Percentiles rank a stretch among this genome's conserved stretches.
Conservation (phyloP, 441 rosid species). For the Gossypium schwendimanii region DNA sequence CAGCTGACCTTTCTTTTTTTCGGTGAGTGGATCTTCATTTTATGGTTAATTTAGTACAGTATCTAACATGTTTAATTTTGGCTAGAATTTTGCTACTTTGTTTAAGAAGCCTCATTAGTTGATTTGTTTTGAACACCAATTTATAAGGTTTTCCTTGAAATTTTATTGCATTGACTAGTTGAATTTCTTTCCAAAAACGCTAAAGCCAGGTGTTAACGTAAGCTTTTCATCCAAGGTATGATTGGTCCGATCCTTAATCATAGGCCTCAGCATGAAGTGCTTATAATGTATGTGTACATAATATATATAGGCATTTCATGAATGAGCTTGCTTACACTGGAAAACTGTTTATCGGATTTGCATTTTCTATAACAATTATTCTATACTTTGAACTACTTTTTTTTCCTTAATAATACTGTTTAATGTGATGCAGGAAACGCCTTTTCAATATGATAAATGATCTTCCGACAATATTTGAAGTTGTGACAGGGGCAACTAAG, state of each 20-base stretch:
- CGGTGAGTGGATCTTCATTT: not conserved
- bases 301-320: not conserved
- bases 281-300: not conserved
- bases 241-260: not conserved
- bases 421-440: conserved; percentile 41
- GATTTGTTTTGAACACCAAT: not conserved
- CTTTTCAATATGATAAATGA: conserved; percentile 64
- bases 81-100: not conserved
- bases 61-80: not conserved
- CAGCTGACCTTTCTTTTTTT: not conserved
- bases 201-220: not conserved
- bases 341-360: not conserved
- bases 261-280: not conserved
- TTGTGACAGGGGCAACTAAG: conserved; percentile 45
- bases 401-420: not conserved
- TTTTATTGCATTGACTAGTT: not conserved
- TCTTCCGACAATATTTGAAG: conserved; percentile 60
- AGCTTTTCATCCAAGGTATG: not conserved
- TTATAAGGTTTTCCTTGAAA: not conserved
- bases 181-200: not conserved
- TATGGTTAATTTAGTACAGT: not conserved
- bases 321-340: not conserved
- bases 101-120: not conserved
- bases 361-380: not conserved
- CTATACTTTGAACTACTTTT: not conserved